Evolutionary conservation across 208 protist genomes (phyloP).

Genomic region (Kentomonas sorsogonicus): DNA sequence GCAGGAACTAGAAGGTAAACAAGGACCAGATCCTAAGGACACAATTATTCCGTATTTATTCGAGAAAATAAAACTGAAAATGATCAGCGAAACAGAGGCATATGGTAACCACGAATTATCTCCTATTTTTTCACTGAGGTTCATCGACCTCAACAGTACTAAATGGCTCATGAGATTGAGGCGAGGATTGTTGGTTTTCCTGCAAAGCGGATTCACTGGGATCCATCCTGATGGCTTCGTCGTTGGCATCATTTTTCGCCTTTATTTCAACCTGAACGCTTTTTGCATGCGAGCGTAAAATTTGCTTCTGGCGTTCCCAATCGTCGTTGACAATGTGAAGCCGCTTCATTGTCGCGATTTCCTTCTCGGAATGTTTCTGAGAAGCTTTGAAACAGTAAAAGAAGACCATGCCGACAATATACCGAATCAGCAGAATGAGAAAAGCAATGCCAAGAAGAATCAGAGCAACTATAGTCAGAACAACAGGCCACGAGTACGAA

Average conservation of each 20-base stretch:
- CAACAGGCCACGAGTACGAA: no score
- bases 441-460: constrained; percentile 25
- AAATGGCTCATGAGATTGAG: constrained; percentile 5
- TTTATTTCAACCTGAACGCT: constrained; percentile 58
- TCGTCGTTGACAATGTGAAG: constrained; percentile 69
- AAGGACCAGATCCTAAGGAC: no score
- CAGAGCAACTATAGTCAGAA: constrained; percentile 2
- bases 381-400: constrained; percentile 19
- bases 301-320: constrained; percentile 61
- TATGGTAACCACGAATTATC: no score
- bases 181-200: not conserved
- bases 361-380: constrained; percentile 17
- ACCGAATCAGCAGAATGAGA: constrained; percentile 25
- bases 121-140: not conserved
- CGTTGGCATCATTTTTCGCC: constrained; percentile 7
- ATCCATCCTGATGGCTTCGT: no score
- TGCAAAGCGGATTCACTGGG: no score
- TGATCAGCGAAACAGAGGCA: no score
- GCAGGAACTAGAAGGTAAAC: no score
- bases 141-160: constrained; percentile 9
- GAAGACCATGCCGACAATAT: constrained; percentile 16
- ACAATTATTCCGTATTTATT: no score
- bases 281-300: constrained; percentile 48
- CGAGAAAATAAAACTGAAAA: no score
- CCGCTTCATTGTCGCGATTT: constrained; percentile 34